Conservation (phyloP, 805 yeast species). For the Candida pseudoglaebosa region DNA sequence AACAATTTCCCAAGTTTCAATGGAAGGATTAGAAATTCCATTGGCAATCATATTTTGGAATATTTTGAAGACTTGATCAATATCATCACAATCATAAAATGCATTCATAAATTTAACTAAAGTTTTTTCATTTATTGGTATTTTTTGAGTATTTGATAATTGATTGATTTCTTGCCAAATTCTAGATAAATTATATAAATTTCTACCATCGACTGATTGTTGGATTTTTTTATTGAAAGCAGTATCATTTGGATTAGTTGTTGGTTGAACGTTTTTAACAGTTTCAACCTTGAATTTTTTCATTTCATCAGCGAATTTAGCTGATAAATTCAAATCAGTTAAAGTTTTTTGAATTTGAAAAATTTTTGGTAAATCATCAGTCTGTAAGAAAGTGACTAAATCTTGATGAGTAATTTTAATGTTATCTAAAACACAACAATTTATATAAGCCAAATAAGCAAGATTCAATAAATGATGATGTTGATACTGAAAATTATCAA, state of each 20-base stretch:
- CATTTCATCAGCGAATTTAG: neutral
- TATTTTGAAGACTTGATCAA: constrained; percentile 36
- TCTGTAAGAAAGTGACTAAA: constrained; percentile 24
- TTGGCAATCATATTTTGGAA: constrained; percentile 48
- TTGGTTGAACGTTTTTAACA: neutral
- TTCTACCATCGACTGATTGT: constrained; percentile 15
- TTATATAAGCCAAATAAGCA: constrained; percentile 33
- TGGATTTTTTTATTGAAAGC: constrained; percentile 20
- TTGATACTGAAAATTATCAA: constrained; percentile 1
- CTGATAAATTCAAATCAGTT: constrained; percentile 4
- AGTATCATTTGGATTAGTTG: constrained; percentile 32
- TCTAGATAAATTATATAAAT: constrained; percentile 15
- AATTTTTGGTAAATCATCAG: constrained; percentile 13
- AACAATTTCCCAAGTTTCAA: constrained; percentile 57
- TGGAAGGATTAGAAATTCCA: constrained; percentile 36
- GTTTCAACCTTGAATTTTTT: constrained; percentile 8
- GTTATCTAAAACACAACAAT: constrained; percentile 22
- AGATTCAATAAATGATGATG: constrained; percentile 16
- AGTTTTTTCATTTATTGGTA: constrained; percentile 37
- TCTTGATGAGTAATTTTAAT: constrained; percentile 20
- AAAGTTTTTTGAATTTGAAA: constrained; percentile 4
- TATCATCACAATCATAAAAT: constrained; percentile 32
- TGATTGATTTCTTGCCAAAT: constrained; percentile 23
- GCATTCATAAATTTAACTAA: constrained; percentile 44
- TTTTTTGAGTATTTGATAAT: constrained; percentile 20